Conservation (phyloP, 2,329 filamentous ascomycete genomes). For the Diaporthe velutina region DNA sequence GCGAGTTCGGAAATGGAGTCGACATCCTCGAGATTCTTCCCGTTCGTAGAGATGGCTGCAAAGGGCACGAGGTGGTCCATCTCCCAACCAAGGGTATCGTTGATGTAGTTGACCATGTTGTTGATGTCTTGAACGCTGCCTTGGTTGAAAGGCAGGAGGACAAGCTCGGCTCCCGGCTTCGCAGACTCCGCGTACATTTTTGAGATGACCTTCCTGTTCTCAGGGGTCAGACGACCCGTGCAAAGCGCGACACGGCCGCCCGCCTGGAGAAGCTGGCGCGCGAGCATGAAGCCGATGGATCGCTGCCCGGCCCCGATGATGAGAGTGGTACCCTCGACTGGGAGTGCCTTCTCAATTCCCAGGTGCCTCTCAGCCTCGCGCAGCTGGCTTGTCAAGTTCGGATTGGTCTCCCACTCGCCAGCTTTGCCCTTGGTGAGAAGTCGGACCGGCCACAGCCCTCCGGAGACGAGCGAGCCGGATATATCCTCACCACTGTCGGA, state of each 20-base stretch:
- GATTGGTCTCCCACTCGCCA: conserved; percentile 4
- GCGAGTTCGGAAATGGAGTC: not conserved
- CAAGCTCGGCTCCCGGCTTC: conserved; percentile 92
- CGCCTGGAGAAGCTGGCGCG: conserved; percentile 95
- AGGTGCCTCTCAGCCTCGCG: not conserved
- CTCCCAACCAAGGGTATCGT: conserved; percentile 68
- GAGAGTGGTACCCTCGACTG: conserved; percentile 60
- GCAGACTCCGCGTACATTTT: conserved; percentile 97
- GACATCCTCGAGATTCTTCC: not conserved
- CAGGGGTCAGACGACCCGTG: conserved; percentile 95
- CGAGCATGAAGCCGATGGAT: conserved; percentile 95
- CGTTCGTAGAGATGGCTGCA: not conserved
- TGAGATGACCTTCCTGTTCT: conserved; percentile 99
- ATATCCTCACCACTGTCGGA: not conserved
- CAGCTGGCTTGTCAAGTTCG: not conserved
- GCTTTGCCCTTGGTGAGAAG: not conserved
- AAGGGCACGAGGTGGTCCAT: conserved; percentile 5
- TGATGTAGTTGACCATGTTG: conserved; percentile 94
- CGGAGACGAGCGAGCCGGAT: not conserved
- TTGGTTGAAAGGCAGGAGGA: conserved; percentile 99
- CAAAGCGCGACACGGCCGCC: conserved; percentile 97
- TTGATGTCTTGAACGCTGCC: conserved; percentile 98
- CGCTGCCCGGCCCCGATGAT: conserved; percentile 99
- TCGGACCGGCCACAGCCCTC: not conserved
- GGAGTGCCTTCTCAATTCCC: not conserved